Base-by-base conservation (phyloP, 768 basidiomycete genomes). In the Termitomyces sp. region DNA sequence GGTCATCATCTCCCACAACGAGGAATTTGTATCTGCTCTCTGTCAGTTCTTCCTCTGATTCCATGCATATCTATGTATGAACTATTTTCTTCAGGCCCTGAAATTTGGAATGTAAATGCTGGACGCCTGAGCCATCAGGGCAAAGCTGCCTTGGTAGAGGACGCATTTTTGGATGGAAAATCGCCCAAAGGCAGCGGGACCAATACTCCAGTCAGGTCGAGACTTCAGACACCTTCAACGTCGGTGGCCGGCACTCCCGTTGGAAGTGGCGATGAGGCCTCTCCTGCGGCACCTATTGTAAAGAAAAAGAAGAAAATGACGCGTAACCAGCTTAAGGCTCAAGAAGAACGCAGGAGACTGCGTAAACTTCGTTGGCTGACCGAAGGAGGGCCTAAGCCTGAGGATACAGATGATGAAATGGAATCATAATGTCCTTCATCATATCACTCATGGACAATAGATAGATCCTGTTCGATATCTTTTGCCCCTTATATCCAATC, bases 1-100 rank as follows among this genome's bases (percentile, higher is more conserved):
- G 88, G 87, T 94, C 68, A 97, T 97, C 76, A 98, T 98, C 70
- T 97, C 94, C 34, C 96, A 97, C 79, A 96, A 96, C 74, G 78
- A 86, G 64, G 92, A 94, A 76, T 95, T 93, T 64, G 89, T 94
- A 15, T 78, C 82, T 37, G 87, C 91, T 13, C 77, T 94, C 53
- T 92, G 91, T 92, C 69, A 70, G 88, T 80, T 64, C 55, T 55
- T 27, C 27, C 57, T 47, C 58, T 61, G 53, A 59, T 57, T 57
- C 22, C 11, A 51, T 42, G 46, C n/a, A 42, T 62, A 12, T 15
- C 6, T 44, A 31, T 58, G 37, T 53, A 56, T 57, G 59, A 54
- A 37, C 54, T 65, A 66, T 49, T 45, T 58, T 42, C 11, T 31
- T 42, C 36, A 91, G 91, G 90, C 68, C 87, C 91, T 48, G 95